Conservation (phyloP, 2,329 filamentous ascomycete species). For the Pseudogymnoascus sp. region DNA sequence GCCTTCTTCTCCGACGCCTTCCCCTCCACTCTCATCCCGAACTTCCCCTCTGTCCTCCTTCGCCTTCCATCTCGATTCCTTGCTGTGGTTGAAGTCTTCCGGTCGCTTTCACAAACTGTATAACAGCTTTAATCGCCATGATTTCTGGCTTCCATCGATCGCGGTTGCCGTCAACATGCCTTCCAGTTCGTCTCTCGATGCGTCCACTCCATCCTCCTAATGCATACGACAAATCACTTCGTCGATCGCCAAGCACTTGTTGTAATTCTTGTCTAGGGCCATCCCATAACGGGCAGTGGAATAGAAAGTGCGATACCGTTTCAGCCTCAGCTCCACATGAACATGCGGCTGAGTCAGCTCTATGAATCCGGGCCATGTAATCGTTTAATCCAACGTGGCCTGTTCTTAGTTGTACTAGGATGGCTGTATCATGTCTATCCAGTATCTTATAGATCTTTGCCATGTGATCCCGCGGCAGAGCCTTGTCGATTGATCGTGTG, state of each 20-base stretch:
- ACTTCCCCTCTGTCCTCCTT: neutral
- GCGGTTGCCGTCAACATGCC: conserved; percentile 4
- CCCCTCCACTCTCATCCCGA: neutral
- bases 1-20: neutral
- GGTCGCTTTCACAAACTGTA: conserved; percentile 10
- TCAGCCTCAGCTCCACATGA: neutral
- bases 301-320: neutral
- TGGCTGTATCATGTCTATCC: neutral
- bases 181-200: conserved; percentile 7
- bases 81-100: conserved; percentile 2
- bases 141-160: conserved; percentile 6
- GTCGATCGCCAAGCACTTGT: no score
- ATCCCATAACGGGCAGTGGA: no score
- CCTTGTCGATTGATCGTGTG: neutral
- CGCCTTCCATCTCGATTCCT: neutral
- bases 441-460: neutral
- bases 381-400: neutral
- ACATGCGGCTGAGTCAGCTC: neutral
- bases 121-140: neutral
- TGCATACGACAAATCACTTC: neutral
- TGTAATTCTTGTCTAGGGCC: no score
- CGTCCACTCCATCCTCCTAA: conserved; percentile 8
- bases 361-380: neutral
- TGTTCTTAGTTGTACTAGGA: neutral
- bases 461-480: conserved; percentile 2